These are phyloP conservation scores for Pseudopithomyces maydicus DNA, from an alignment of 2,329 filamentous ascomycete genomes.

Conservation along the genomic window DNA sequence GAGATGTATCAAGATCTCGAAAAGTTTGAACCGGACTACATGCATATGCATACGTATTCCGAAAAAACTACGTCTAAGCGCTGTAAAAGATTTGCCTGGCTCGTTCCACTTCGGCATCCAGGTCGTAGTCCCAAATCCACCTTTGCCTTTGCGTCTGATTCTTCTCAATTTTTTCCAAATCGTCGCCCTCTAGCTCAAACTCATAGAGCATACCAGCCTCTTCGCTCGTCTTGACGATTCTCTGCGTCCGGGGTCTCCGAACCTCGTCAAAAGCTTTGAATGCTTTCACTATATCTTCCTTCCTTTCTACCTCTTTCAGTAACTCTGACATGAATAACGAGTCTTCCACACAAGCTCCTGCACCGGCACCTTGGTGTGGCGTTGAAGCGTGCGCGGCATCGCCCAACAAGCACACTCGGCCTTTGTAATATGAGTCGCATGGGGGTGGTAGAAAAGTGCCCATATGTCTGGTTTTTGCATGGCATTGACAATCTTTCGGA, in stretches of 20 bases:
- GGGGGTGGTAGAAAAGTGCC: constrained; percentile 62
- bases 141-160: constrained; percentile 37
- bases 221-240: constrained; percentile 34
- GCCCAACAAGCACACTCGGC: constrained; percentile 56
- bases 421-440: constrained; percentile 51
- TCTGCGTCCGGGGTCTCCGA: constrained; percentile 33
- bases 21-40: background rate
- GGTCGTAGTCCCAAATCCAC: constrained; percentile 50
- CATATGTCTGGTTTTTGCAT: constrained; percentile 61
- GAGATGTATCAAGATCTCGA: background rate
- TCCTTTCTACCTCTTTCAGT: constrained; percentile 32
- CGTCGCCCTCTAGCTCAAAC: constrained; percentile 45
- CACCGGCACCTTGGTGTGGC: constrained; percentile 62
- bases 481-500: constrained; percentile 36
- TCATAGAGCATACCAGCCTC: constrained; percentile 47
- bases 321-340: constrained; percentile 42
- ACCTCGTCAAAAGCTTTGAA: constrained; percentile 38
- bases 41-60: background rate
- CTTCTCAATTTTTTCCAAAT: constrained; percentile 44
- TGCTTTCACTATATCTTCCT: constrained; percentile 39
- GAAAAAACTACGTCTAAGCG: constrained; percentile 13
- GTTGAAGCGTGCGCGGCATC: constrained; percentile 63
- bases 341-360: constrained; percentile 63
- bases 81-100: constrained; percentile 33
- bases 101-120: constrained; percentile 40